These are phyloP conservation scores for Litsea cubeba DNA, from an alignment of 164 flowering plant genomes.

Conservation along the genomic window DNA sequence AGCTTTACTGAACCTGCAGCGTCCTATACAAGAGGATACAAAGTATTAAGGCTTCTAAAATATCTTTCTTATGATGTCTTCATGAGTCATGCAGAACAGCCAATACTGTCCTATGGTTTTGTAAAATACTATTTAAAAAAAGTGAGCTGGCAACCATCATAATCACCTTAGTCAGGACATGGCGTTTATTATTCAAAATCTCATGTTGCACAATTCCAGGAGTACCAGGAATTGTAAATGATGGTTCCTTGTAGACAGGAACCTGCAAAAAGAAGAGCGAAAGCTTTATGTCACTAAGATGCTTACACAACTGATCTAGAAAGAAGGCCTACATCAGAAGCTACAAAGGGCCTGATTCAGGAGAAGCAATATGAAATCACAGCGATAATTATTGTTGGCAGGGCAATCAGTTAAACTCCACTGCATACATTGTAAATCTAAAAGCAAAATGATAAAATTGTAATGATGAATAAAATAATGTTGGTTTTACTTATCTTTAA, in stretches of 20 bases:
- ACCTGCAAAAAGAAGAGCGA: conserved; percentile 36
- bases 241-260: conserved; percentile 76
- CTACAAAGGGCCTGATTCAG: neutral
- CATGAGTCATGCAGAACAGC: neutral
- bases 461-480: neutral
- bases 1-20: conserved; percentile 78
- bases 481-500: neutral
- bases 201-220: conserved; percentile 91
- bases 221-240: conserved; percentile 63
- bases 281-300: neutral
- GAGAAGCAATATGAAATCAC: neutral
- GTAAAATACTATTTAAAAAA: too few species aligned
- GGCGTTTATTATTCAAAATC: conserved; percentile 87
- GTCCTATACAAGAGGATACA: conserved; percentile 40
- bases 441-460: neutral
- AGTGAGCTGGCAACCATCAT: conserved; percentile 1
- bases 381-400: neutral
- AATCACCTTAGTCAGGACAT: conserved; percentile 84
- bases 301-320: neutral
- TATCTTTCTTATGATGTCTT: neutral
- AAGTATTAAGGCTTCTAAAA: neutral
- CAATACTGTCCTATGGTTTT: too few species aligned
- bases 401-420: too few species aligned
- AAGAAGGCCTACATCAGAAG: neutral
- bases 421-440: neutral